phyloP scores from a whole-genome alignment of 179 eudicot species.

The Spergularia azorica region DNA sequence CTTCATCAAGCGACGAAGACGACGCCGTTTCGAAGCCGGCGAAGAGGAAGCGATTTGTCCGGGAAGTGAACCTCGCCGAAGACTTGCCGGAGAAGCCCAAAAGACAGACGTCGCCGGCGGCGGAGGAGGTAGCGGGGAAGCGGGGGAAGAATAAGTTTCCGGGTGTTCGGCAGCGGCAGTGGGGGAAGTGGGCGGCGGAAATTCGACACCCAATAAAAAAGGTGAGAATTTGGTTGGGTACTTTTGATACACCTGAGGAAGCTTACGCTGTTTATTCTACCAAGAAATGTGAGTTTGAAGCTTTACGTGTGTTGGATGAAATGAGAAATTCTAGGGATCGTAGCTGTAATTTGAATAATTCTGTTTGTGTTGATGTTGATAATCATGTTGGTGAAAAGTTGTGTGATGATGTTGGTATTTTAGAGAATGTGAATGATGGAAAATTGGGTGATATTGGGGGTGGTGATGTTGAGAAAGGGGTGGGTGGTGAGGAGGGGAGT shows the following conservation, averaged over 20 bases:
- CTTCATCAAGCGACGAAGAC: conserved; percentile 37
- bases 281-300: conserved; percentile 37
- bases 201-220: conserved; percentile 32
- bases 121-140: conserved; percentile 1
- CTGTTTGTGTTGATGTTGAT: neutral
- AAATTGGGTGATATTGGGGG: neutral
- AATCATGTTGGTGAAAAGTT: neutral
- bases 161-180: conserved; percentile 31
- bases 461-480: neutral
- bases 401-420: neutral
- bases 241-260: conserved; percentile 40
- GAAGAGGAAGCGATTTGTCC: conserved; percentile 28
- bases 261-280: conserved; percentile 33
- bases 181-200: conserved; percentile 39
- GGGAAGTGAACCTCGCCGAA: conserved; percentile 25
- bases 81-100: conserved; percentile 15
- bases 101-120: neutral
- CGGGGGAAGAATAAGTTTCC: conserved; percentile 24
- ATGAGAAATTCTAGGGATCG: neutral
- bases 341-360: neutral
- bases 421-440: neutral
- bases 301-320: neutral
- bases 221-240: conserved; percentile 39
- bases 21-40: neutral
- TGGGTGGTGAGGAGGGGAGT: neutral